A percentile compares a stretch with the other conserved stretches of the same genome.
Evolutionary conservation across 2,329 filamentous ascomycete species (phyloP).

Genomic region (Pseudogymnoascus sp.): DNA sequence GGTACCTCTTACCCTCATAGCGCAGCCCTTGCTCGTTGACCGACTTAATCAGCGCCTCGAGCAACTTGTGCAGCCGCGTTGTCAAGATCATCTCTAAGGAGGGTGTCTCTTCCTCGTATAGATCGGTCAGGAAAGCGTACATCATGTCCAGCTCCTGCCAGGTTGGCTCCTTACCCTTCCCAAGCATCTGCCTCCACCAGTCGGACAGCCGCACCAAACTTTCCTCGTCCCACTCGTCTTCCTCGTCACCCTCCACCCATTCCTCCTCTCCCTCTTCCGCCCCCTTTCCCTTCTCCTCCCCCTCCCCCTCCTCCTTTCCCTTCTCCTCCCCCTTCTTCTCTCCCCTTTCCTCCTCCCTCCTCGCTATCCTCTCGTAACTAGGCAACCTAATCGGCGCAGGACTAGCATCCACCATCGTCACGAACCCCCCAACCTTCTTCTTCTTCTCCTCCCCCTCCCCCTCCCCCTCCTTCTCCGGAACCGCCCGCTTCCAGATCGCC

Average conservation of each 20-base stretch:
- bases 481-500: neutral
- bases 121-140: neutral
- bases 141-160: conserved; percentile 5
- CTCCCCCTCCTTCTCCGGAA: neutral
- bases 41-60: conserved; percentile 14
- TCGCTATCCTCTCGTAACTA: neutral
- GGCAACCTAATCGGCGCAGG: neutral
- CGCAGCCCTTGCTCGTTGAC: neutral
- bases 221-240: conserved; percentile 2
- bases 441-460: neutral
- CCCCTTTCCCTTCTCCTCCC: neutral
- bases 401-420: neutral
- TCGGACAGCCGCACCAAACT: neutral
- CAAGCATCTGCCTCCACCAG: conserved; percentile 8
- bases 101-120: neutral
- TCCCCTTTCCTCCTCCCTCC: neutral
- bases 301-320: neutral
- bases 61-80: conserved; percentile 16
- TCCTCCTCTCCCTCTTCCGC: neutral
- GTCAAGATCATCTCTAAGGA: conserved; percentile 10
- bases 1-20: neutral
- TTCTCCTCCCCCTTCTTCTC: neutral
- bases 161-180: neutral
- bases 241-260: neutral
- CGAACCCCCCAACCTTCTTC: neutral